phyloP scores from a whole-genome alignment of 306 rosid genomes.

The Parietaria judaica region DNA sequence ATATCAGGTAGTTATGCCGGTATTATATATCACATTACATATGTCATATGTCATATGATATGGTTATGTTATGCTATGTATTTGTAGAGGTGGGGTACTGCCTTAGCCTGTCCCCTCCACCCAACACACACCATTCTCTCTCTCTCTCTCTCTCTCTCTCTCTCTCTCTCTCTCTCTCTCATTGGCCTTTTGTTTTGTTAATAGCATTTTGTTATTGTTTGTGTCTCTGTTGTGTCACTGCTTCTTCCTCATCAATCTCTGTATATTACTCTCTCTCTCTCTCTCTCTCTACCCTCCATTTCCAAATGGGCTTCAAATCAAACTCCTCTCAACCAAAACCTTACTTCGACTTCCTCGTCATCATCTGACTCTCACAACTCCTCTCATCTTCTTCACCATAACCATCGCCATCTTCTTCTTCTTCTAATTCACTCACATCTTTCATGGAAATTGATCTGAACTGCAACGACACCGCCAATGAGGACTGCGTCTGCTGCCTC shows the following conservation, averaged over 20 bases:
- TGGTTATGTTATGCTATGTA: too few species aligned
- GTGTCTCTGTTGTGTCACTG: not conserved
- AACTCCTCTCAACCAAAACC: constrained; percentile 44
- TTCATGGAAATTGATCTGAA: constrained; percentile 99
- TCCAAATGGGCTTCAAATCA: constrained; percentile 57
- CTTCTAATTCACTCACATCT: not conserved
- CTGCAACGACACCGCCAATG: constrained; percentile 17
- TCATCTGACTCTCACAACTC: constrained; percentile 39
- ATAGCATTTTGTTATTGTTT: not conserved
- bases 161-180: constrained; percentile 21
- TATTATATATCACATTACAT: too few species aligned
- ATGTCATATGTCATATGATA: too few species aligned
- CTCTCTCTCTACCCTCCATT: constrained; percentile 34
- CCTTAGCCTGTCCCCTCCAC: constrained; percentile 84
- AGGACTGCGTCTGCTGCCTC: constrained; percentile 54
- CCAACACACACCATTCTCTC: constrained; percentile 39
- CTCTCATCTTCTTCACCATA: not conserved
- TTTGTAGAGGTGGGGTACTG: constrained; percentile 25
- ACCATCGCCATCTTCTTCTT: not conserved
- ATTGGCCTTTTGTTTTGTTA: not conserved
- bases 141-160: constrained; percentile 15
- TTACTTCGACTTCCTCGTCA: constrained; percentile 73
- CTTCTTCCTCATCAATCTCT: not conserved
- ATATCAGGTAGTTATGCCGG: too few species aligned
- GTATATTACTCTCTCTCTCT: constrained; percentile 7